phyloP scores from a whole-genome alignment of 2,329 filamentous ascomycete species.

The Aspergillus terreus region DNA sequence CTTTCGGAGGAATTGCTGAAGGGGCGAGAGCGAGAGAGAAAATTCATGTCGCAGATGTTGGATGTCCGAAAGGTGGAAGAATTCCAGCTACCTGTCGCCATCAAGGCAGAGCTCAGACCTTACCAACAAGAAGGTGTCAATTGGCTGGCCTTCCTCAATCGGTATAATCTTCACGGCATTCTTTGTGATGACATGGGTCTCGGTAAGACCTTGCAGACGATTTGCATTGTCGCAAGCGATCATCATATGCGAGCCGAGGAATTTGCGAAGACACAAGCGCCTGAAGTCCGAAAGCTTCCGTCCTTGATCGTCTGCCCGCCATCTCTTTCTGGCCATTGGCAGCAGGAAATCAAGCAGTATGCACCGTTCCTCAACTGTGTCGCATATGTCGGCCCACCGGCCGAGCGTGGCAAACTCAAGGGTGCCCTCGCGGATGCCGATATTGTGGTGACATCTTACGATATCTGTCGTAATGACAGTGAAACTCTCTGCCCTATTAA shows the following conservation, averaged over 20 bases:
- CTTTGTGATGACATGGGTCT: conserved; percentile 99
- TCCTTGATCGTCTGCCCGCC: conserved; percentile 95
- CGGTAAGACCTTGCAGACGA: conserved; percentile 92
- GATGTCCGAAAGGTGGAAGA: conserved; percentile 95
- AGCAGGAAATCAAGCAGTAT: conserved; percentile 94
- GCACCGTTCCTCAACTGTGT: conserved; percentile 88
- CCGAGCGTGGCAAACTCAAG: conserved; percentile 70
- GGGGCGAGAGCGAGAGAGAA: conserved; percentile 88
- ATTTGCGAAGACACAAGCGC: conserved; percentile 73
- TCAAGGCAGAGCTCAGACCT: conserved; percentile 92
- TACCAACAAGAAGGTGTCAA: conserved; percentile 99
- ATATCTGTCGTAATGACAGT: conserved; percentile 95
- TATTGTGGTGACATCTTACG: conserved; percentile 95
- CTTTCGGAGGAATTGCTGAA: conserved; percentile 83
- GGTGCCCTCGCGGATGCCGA: conserved; percentile 72
- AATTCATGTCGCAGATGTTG: conserved; percentile 93
- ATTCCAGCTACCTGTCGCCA: conserved; percentile 89
- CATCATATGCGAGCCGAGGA: conserved; percentile 92
- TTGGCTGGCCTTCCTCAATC: conserved; percentile 97
- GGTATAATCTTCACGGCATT: conserved; percentile 95
- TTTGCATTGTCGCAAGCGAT: conserved; percentile 97
- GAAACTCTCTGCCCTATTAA: conserved; percentile 76
- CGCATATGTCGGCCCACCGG: conserved; percentile 85
- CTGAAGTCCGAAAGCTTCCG: conserved; percentile 74
- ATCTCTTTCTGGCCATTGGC: conserved; percentile 95